Base-by-base conservation (phyloP, 148 eudicot species). In the Suaeda aralocaspica region DNA sequence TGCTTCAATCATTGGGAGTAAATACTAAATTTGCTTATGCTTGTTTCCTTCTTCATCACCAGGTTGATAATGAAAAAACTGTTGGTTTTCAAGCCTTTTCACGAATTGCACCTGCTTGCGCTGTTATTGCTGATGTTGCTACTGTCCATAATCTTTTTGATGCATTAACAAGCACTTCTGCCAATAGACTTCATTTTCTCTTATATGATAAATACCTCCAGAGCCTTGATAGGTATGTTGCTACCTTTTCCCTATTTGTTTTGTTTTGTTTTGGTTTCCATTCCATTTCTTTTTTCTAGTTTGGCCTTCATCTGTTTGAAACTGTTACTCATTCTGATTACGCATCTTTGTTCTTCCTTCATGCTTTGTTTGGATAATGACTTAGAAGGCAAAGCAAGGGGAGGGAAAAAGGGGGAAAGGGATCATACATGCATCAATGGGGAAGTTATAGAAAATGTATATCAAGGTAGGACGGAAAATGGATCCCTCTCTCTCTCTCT, bases 121-220 rank as follows among this genome's bases (percentile, higher is more conserved):
- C 91, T 77, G 75, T 78, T 62, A 72, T 91, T 77, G 93, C 91
- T 39, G 96, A 91, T 79, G 80, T 85, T 16, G 74, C 77, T 55
- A 91, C 91, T 76, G 86, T 75, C 65, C 85, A 91, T 74, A 91
- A 91, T 80, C 96, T 91, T 67, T 91, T 91, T 76, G 91, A 88
- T 80, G 87, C 79, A 14, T 77, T 91, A 69, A 88, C 91, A 52
- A 82, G 80, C 66, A 79, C 93, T 76, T 84, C 91, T n/a, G 75
- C 83, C 72, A 69, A 79, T 56, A 83, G 91, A 30, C 91, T 91
- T 75, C 96, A 91, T 82, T 91, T 88, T 77, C 89, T 91, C 18
- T 81, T 88, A 24, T 91, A 79, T 65, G 88, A 86, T 82, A 88
- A 91, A 79, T 91, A 91, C 78, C 83, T 91, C 55, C 89, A 85